A percentile compares a stretch with the other conserved stretches of the same genome.
These are phyloP conservation scores for Inga leiocalycina DNA, from an alignment of 306 rosid species.

Conservation along the genomic window DNA sequence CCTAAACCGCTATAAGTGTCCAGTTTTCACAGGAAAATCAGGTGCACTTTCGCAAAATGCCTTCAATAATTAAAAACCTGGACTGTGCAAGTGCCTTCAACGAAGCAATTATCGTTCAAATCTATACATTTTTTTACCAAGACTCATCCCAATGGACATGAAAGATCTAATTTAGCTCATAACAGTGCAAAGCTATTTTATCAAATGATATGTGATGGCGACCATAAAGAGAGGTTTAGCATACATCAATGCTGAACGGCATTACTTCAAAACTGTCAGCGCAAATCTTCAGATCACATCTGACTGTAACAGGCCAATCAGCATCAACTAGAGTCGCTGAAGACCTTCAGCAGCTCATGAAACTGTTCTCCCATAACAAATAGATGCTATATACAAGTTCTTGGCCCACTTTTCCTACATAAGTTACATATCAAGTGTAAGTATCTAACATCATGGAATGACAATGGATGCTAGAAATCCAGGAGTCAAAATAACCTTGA, in stretches of 20 bases:
- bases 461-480: not conserved
- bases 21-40: conserved; percentile 42
- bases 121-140: conserved; percentile 46
- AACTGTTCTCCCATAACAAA: conserved; percentile 79
- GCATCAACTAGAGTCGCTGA: not conserved
- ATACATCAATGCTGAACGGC: conserved; percentile 55
- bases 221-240: conserved; percentile 51
- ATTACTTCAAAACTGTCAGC: conserved; percentile 28
- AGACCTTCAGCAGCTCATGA: conserved; percentile 45
- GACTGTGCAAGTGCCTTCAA: conserved; percentile 58
- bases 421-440: conserved; percentile 25
- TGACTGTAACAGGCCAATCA: not conserved
- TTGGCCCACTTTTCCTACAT: conserved; percentile 89
- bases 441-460: conserved; percentile 6
- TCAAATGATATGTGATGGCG: conserved; percentile 50
- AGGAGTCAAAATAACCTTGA: conserved; percentile 52
- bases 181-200: conserved; percentile 49
- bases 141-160: conserved; percentile 39
- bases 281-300: not conserved
- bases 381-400: conserved; percentile 77
- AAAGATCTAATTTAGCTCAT: conserved; percentile 41
- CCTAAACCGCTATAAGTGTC: conserved; percentile 39
- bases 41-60: conserved; percentile 38
- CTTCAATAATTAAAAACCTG: conserved; percentile 35
- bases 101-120: conserved; percentile 40